Base-by-base conservation (phyloP, 805 yeast genomes). In the Monosporozyma unispora region DNA sequence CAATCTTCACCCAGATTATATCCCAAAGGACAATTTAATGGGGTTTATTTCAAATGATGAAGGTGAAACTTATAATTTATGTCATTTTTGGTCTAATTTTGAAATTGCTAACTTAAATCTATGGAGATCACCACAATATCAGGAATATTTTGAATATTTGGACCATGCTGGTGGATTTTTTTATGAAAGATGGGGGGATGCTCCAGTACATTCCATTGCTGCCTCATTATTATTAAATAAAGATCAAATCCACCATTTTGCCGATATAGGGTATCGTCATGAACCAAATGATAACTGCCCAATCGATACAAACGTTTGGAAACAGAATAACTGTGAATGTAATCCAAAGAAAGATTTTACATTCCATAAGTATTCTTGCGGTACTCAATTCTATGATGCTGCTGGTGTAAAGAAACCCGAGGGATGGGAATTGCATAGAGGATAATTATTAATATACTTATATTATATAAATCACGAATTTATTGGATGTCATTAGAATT, bases 141-240 rank as follows among this genome's bases (percentile, higher is more conserved):
- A 71, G 28, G 77, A 74, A 44, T 86, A 80, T 65, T 84, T 87
- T 55, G 80, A 82, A 25, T 70, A 76, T 59, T 73, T 86, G 52
- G 93, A 87, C 61, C 66, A 70, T 41, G 71, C 81, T 1, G 90
- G 95, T 52, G 95, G 95, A 2, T 83, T 89, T 62, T 88, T 84
- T 71, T 88, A 88, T 68, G 88, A 84, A 68, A 75, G 93, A 62
- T 88, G 96, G 91, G 95, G 95, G 52, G 96, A 87, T 67, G 96
- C 95, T 18, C 95, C 95, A 21, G 81, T 87, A 45, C 90, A 86
- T 63, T 81, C 90, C 8, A 80, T 87, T 55, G 95, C 89, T 19
- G 91, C 81, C 19, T 72, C 90, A 9, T 69, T 87, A 52, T 82
- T 87, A 69, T 63, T 85, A 60, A 78, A 81, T 41, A 78, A 73